These are phyloP conservation scores for Chara braunii DNA, from an alignment of 139 green algal species.

Conservation along the genomic window DNA sequence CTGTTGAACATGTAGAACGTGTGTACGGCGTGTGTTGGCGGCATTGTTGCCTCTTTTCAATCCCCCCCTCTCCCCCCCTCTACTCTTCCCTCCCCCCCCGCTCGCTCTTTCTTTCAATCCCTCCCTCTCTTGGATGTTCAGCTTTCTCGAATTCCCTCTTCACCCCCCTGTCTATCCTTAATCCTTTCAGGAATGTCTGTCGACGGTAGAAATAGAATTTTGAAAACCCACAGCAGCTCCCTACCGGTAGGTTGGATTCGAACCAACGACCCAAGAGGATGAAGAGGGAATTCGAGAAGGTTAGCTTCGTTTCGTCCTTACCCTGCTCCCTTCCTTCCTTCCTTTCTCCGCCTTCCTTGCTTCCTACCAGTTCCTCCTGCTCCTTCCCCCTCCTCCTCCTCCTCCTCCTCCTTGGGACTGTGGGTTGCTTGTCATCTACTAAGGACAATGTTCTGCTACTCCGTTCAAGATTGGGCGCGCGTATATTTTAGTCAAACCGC, in stretches of 20 bases:
- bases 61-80: background rate
- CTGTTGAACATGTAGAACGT: constrained; percentile 76
- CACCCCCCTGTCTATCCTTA: background rate
- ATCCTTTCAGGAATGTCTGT: background rate
- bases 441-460: background rate
- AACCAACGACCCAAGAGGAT: background rate
- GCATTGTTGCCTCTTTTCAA: background rate
- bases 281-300: background rate
- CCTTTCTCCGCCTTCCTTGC: background rate
- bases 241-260: background rate
- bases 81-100: background rate
- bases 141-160: background rate
- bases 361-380: background rate
- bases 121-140: background rate
- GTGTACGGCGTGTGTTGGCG: background rate
- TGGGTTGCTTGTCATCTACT: background rate
- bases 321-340: background rate
- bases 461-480: background rate
- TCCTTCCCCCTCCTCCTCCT: background rate
- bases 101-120: background rate
- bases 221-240: background rate
- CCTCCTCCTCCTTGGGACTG: background rate
- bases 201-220: background rate
- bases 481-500: background rate
- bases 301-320: background rate